phyloP scores from a whole-genome alignment of 139 green algal genomes.

The Volvox africanus region DNA sequence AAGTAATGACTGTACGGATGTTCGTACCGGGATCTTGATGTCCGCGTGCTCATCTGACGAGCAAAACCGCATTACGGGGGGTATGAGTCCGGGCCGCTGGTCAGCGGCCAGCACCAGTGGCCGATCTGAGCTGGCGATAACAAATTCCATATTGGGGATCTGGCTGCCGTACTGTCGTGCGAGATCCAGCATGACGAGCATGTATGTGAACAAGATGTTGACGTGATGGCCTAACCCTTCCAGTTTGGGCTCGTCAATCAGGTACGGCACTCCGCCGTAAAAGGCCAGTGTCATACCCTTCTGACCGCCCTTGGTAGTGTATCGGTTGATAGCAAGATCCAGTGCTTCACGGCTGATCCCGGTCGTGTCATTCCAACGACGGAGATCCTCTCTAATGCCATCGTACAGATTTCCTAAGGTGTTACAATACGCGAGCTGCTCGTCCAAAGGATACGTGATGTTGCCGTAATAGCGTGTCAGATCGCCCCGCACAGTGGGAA shows the following conservation, averaged over 20 bases:
- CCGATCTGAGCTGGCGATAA: constrained; percentile 53
- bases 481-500: background rate
- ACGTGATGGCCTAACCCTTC: constrained; percentile 51
- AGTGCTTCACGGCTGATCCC: constrained; percentile 28
- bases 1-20: background rate
- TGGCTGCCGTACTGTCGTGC: constrained; percentile 48
- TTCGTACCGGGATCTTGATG: constrained; percentile 42
- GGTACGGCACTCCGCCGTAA: constrained; percentile 45
- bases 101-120: constrained; percentile 41
- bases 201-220: constrained; percentile 61
- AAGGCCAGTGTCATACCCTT: constrained; percentile 56
- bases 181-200: constrained; percentile 60
- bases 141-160: constrained; percentile 61
- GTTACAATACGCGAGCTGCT: constrained; percentile 34
- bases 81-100: background rate
- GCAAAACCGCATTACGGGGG: constrained; percentile 41
- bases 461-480: constrained; percentile 37
- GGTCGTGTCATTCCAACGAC: constrained; percentile 3
- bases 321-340: background rate
- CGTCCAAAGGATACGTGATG: constrained; percentile 26
- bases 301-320: background rate
- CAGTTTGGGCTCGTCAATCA: constrained; percentile 34
- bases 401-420: constrained; percentile 28
- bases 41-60: constrained; percentile 49
- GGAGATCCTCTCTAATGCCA: constrained; percentile 10